Conservation (phyloP, 2,329 filamentous ascomycete genomes). For the Colletotrichum lentis region DNA sequence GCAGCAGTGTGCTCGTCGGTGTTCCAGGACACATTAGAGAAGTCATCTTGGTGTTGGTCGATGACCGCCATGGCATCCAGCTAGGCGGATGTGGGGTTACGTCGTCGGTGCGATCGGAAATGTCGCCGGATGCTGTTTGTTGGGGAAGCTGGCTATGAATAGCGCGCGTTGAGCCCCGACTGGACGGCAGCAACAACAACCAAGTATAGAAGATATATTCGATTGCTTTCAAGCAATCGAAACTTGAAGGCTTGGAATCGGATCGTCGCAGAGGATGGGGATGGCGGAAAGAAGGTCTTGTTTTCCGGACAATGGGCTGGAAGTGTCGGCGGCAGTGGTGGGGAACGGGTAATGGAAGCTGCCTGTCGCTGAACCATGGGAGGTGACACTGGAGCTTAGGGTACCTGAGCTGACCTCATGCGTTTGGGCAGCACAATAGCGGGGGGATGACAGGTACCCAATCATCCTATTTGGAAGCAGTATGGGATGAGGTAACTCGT, state of each 20-base stretch:
- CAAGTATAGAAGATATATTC: neutral
- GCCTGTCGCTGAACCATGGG: conserved; percentile 28
- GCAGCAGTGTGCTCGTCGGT: conserved; percentile 59
- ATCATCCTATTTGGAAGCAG: conserved; percentile 3
- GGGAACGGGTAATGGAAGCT: conserved; percentile 31
- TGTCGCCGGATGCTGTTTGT: neutral
- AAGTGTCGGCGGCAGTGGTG: conserved; percentile 37
- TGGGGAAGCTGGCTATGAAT: neutral
- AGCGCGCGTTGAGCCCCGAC: neutral
- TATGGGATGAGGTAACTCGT: conserved; percentile 23
- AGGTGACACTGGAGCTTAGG: conserved; percentile 34
- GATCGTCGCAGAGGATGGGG: conserved; percentile 26
- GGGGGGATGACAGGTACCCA: conserved; percentile 25
- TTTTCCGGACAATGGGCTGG: conserved; percentile 28
- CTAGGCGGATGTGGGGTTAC: conserved; percentile 37
- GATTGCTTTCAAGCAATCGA: neutral
- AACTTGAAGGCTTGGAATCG: conserved; percentile 1
- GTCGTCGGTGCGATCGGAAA: conserved; percentile 23
- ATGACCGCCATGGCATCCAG: conserved; percentile 54
- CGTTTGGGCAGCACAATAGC: conserved; percentile 31
- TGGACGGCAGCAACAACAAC: neutral
- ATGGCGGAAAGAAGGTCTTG: conserved; percentile 26
- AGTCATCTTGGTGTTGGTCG: conserved; percentile 68
- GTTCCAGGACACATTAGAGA: conserved; percentile 83
- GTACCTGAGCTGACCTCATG: conserved; percentile 23